phyloP scores from a whole-genome alignment of 2,329 filamentous ascomycete species.

The Davidsoniella virescens region DNA sequence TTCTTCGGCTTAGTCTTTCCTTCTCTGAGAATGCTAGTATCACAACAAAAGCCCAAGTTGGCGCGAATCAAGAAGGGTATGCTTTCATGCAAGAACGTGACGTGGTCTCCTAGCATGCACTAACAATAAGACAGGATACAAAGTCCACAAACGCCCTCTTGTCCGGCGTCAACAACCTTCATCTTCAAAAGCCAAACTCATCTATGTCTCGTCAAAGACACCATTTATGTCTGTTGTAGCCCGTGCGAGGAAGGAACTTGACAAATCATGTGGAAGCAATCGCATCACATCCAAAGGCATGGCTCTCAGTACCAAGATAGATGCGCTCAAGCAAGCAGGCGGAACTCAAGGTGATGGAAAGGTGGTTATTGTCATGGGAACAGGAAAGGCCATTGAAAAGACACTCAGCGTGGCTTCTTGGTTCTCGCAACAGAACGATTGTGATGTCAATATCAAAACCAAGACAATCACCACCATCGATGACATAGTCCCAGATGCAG shows the following conservation, averaged over 20 bases:
- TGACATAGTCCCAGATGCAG: conserved; percentile 35
- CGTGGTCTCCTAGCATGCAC: background rate
- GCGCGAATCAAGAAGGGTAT: conserved; percentile 22
- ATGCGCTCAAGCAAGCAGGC: conserved; percentile 17
- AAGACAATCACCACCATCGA: conserved; percentile 50
- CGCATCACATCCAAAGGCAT: conserved; percentile 21
- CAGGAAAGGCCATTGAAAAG: conserved; percentile 50
- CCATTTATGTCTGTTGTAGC: conserved; percentile 53
- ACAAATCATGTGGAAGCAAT: conserved; percentile 26
- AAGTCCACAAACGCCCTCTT: conserved; percentile 33
- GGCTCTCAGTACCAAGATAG: conserved; percentile 30
- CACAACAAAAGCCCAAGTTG: conserved; percentile 20
- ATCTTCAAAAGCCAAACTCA: conserved; percentile 28
- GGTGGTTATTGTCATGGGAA: conserved; percentile 43
- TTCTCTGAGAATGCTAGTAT: conserved; percentile 3
- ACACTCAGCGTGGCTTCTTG: conserved; percentile 45
- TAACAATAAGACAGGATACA: conserved; percentile 24
- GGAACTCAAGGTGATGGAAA: conserved; percentile 17
- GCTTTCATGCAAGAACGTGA: background rate
- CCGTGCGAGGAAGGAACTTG: conserved; percentile 47
- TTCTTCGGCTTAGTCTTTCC: no score
- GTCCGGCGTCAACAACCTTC: conserved; percentile 25
- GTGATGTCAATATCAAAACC: conserved; percentile 43
- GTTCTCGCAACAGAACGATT: conserved; percentile 26
- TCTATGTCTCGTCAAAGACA: conserved; percentile 50